These are phyloP conservation scores for Dioscorea alata DNA, from an alignment of 106 monocot species.

Conservation along the genomic window DNA sequence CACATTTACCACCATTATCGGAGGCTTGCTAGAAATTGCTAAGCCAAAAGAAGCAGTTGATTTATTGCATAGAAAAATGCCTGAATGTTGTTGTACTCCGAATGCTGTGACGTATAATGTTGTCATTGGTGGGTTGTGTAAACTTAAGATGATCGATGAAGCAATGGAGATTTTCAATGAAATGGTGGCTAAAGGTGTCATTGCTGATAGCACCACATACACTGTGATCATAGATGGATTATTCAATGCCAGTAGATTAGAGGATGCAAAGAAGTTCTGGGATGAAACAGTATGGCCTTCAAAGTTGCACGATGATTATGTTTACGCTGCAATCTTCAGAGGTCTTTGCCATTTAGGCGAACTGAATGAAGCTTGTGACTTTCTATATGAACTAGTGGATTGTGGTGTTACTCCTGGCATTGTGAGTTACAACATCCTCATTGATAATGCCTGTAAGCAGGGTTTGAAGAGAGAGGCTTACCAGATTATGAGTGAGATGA, in stretches of 20 bases:
- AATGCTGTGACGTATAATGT: conserved; percentile 68
- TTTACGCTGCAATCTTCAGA: conserved; percentile 62
- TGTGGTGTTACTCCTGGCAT: conserved; percentile 58
- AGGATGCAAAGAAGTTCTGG: conserved; percentile 73
- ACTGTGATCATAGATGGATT: conserved; percentile 61
- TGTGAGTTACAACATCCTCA: conserved; percentile 81
- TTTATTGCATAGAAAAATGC: conserved; percentile 42
- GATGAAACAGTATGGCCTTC: conserved; percentile 72
- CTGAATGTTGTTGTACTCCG: conserved; percentile 38
- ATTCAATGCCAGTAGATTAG: conserved; percentile 21
- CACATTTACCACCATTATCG: conserved; percentile 72
- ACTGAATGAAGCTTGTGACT: conserved; percentile 70
- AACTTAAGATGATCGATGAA: conserved; percentile 37
- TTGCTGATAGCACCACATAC: conserved; percentile 41
- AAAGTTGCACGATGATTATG: conserved; percentile 62
- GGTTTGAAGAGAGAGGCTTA: conserved; percentile 73
- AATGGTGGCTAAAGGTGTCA: conserved; percentile 43
- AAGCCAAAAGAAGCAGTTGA: conserved; percentile 59
- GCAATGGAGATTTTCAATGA: conserved; percentile 61
- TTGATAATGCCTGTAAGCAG: conserved; percentile 51
- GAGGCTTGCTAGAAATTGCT: conserved; percentile 48
- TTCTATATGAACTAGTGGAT: conserved; percentile 83
- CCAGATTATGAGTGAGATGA: conserved; percentile 69
- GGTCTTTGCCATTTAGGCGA: conserved; percentile 63
- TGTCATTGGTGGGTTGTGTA: conserved; percentile 53